Evolutionary conservation across 2,329 filamentous ascomycete genomes (phyloP).

Genomic region (Cucurbitaria berberidis): DNA sequence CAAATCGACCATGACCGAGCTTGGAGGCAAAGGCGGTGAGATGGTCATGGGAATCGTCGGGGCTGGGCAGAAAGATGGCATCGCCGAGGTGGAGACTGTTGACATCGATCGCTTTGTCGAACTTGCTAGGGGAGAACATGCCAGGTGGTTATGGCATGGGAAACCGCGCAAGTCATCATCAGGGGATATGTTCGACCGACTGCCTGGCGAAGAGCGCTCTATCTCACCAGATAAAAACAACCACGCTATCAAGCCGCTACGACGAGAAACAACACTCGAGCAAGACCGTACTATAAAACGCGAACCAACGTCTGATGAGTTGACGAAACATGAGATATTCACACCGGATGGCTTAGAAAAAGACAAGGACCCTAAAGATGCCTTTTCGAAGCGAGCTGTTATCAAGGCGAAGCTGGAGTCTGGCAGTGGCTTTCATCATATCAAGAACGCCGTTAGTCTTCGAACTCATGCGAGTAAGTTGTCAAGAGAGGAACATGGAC

Average conservation of each 20-base stretch:
- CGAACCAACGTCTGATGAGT: slow-evolving; percentile 38
- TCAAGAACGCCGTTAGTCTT: slow-evolving; percentile 81
- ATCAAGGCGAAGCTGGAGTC: slow-evolving; percentile 84
- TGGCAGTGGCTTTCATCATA: slow-evolving; percentile 79
- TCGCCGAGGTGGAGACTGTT: slow-evolving; percentile 89
- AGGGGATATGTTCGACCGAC: slow-evolving; percentile 49
- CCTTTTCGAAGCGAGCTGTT: slow-evolving; percentile 65
- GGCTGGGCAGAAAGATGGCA: slow-evolving; percentile 80
- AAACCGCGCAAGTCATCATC: slow-evolving; percentile 72
- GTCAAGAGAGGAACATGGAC: slow-evolving; percentile 45
- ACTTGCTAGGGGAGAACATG: slow-evolving; percentile 77
- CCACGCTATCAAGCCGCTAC: slow-evolving; percentile 56
- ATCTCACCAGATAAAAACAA: slow-evolving; percentile 61
- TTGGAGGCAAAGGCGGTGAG: slow-evolving; percentile 91
- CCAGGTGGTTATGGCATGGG: slow-evolving; percentile 95
- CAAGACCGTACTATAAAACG: slow-evolving; percentile 33
- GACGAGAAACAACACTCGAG: slow-evolving; percentile 56
- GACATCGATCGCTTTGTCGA: slow-evolving; percentile 85
- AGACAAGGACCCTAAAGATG: slow-evolving; percentile 60
- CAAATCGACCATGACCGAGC: slow-evolving; percentile 91
- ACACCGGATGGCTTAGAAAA: slow-evolving; percentile 52
- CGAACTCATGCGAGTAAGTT: slow-evolving; percentile 51
- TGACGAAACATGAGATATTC: slow-evolving; percentile 29
- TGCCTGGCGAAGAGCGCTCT: slow-evolving; percentile 49
- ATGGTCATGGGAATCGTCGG: slow-evolving; percentile 96